Base-by-base conservation (phyloP, 352 stramenopile genomes). In the Blastocystis sp. region DNA sequence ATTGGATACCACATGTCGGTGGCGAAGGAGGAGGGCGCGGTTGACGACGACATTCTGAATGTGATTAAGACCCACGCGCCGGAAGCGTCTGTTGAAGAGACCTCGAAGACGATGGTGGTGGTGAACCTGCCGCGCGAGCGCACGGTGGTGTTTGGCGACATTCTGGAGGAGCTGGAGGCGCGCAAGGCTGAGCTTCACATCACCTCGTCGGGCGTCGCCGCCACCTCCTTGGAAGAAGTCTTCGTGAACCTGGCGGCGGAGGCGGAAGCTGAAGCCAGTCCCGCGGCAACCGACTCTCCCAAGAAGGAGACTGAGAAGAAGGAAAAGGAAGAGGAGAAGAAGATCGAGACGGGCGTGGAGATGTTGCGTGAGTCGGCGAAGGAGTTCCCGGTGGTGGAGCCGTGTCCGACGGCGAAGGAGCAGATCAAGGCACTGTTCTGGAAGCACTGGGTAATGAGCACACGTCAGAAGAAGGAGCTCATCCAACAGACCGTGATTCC, bases 211-310 rank as follows among this genome's bases (percentile, higher is more conserved):
- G 90, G 91, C 13, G 69, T 92, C n/a, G 88, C 90, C 12, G 90
- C 92, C 29, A 96, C 94, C 24, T 96, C 94, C 12, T 78, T 96
- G 35, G 94, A 96, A 74, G 94, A 96, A 90, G 94, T 96, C 12
- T 96, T 96, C 91, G 94, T 96, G 91, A 96, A 96, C 79, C 93
- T 96, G 6, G 94, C 94, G 4, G 26, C 67, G 1, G 89, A 80
- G 41, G 79, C 79, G 26, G 79, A 89, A 39, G 29, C 59, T 70
- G n/a, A 26, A 70, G 61, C 39, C 2, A 19, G n/a, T 29, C 1
- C 26, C 35, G 33, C 26, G 0, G 9, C 62, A 9, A 41, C 16
- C 9, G 62, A 6, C 29, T 13, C 29, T 69, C 9, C 29, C 16
- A 16, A 69, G 29, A 41, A 35, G 29, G 35, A 69, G 29, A 16